Conservation (phyloP, 2,329 filamentous ascomycete species). For the Magnaporthales sp. region DNA sequence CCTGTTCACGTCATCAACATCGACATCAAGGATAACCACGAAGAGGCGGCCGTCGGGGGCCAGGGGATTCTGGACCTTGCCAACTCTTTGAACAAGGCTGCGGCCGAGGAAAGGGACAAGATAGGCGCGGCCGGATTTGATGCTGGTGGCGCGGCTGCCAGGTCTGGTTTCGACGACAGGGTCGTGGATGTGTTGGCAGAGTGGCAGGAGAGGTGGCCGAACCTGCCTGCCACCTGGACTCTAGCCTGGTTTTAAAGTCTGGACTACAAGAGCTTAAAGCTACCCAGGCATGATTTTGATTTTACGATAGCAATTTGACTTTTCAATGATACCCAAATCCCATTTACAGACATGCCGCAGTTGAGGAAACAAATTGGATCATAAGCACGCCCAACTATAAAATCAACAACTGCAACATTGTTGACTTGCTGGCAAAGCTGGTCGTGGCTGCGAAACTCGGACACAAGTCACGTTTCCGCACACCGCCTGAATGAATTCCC, state of each 20-base stretch:
- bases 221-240: constrained; percentile 87
- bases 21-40: constrained; percentile 97
- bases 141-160: constrained; percentile 54
- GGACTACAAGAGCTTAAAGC: not conserved
- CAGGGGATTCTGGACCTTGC: constrained; percentile 89
- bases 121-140: constrained; percentile 61
- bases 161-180: constrained; percentile 79
- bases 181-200: constrained; percentile 85
- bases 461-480: not conserved
- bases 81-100: constrained; percentile 71
- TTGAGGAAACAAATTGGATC: not conserved
- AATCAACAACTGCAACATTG: too few relatives aligned
- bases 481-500: not conserved
- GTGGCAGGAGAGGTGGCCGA: constrained; percentile 95
- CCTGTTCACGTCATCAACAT: constrained; percentile 98
- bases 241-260: constrained; percentile 74
- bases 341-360: not conserved
- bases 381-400: not conserved
- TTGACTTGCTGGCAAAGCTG: not conserved
- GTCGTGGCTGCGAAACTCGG: not conserved
- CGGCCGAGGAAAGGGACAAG: constrained; percentile 63
- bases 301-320: not conserved
- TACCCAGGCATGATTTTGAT: not conserved
- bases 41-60: constrained; percentile 86
- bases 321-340: not conserved